phyloP scores from a whole-genome alignment of 1,284 basidiomycete species.

The Cutaneotrichosporon dermatis region DNA sequence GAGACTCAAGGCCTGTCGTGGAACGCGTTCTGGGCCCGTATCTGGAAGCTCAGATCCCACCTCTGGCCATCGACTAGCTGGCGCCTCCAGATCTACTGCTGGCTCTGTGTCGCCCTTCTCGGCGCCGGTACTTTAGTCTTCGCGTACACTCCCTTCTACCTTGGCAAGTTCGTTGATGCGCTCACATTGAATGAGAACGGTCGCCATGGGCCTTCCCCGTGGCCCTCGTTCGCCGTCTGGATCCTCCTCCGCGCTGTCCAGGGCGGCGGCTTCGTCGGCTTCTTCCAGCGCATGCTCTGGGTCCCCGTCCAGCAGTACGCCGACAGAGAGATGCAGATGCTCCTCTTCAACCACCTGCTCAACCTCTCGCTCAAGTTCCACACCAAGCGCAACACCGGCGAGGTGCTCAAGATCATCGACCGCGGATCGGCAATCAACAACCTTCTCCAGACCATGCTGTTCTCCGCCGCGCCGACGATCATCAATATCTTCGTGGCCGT shows the following conservation, averaged over 20 bases:
- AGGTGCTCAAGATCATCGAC: slow-evolving; percentile 93
- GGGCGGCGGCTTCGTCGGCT: slow-evolving; percentile 61
- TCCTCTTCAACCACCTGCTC: slow-evolving; percentile 89
- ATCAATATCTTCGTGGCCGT: slow-evolving; percentile 94
- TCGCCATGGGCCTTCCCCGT: slow-evolving; percentile 11
- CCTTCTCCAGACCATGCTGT: slow-evolving; percentile 83
- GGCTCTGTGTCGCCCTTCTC: slow-evolving; percentile 30
- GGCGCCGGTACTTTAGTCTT: slow-evolving; percentile 21
- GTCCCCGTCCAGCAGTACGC: slow-evolving; percentile 93
- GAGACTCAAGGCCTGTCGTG: slow-evolving; percentile 22
- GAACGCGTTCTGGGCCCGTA: slow-evolving; percentile 30
- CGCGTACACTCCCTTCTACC: slow-evolving; percentile 30
- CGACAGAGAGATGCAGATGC: slow-evolving; percentile 82
- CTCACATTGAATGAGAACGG: slow-evolving; percentile 23
- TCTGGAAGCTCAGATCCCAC: slow-evolving; percentile 34
- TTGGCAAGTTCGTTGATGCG: slow-evolving; percentile 34
- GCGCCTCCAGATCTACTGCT: slow-evolving; percentile 34
- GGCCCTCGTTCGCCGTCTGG: slow-evolving; percentile 34
- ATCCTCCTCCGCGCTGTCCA: slow-evolving; percentile 29
- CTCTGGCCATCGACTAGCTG: slow-evolving; percentile 43
- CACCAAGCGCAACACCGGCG: slow-evolving; percentile 90
- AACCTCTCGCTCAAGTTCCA: slow-evolving; percentile 89
- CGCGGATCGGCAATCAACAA: slow-evolving; percentile 98
- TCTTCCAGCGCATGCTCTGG: slow-evolving; percentile 92
- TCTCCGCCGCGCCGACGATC: slow-evolving; percentile 89